Percentiles rank a stretch among this genome's conserved stretches.
Conservation (phyloP, 768 basidiomycete species). For the Chlorophyllum brunneum region DNA sequence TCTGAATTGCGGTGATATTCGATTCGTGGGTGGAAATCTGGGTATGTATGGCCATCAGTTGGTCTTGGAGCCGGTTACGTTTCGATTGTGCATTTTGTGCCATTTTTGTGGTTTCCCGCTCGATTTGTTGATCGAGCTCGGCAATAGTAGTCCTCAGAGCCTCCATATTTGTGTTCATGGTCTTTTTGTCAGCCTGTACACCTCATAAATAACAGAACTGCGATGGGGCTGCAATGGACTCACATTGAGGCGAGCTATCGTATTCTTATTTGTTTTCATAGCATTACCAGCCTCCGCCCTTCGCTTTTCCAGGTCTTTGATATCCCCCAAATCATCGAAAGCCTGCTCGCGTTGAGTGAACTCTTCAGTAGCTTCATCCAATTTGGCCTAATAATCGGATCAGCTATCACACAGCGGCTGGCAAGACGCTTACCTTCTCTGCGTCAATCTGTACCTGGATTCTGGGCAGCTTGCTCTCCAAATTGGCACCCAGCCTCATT, state of each 20-base stretch:
- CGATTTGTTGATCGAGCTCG: conserved; percentile 45
- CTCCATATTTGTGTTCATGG: conserved; percentile 40
- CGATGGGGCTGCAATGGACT: conserved; percentile 14
- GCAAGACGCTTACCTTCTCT: conserved; percentile 28
- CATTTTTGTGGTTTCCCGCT: conserved; percentile 48
- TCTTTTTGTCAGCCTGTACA: conserved; percentile 45
- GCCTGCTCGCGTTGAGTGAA: conserved; percentile 30
- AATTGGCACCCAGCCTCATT: conserved; percentile 31
- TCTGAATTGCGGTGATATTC: conserved; percentile 23
- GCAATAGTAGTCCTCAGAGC: conserved; percentile 29
- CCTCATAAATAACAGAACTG: not conserved
- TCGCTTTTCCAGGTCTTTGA: conserved; percentile 26
- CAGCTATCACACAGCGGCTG: not conserved
- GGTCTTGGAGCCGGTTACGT: conserved; percentile 51
- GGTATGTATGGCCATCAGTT: conserved; percentile 44
- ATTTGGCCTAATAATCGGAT: conserved; percentile 21
- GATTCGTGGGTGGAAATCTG: conserved; percentile 36
- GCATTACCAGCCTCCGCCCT: conserved; percentile 45
- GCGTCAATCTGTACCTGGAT: conserved; percentile 29
- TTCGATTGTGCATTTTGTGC: conserved; percentile 57
- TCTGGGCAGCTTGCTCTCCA: conserved; percentile 31
- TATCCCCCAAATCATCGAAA: conserved; percentile 24
- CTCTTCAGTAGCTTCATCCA: conserved; percentile 27
- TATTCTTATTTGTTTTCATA: conserved; percentile 42
- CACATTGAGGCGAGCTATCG: conserved; percentile 43